These are phyloP conservation scores for Pythium apleroticum DNA, from an alignment of 352 stramenopile species.

Conservation along the genomic window DNA sequence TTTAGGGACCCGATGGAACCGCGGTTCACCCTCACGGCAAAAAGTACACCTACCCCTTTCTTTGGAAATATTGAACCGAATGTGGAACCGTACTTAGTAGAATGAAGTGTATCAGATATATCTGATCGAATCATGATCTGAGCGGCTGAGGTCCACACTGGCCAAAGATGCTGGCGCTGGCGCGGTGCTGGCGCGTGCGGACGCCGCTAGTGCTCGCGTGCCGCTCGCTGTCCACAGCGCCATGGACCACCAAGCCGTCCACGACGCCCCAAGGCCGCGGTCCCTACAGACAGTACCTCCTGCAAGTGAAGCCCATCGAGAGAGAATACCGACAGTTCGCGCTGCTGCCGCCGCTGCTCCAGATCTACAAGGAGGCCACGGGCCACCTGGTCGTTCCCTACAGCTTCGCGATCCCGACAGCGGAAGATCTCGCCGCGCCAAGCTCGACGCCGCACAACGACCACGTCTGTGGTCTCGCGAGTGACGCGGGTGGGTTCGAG, in stretches of 20 bases:
- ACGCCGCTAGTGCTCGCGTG: neutral
- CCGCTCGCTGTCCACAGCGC: neutral
- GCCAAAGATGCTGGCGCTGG: neutral
- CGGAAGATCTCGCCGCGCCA: too few species aligned
- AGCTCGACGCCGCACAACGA: too few species aligned
- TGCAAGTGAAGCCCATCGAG: neutral
- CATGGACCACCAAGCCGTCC: neutral
- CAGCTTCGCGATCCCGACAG: too few species aligned
- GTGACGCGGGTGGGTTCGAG: too few species aligned
- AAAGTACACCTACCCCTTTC: conserved; percentile 6
- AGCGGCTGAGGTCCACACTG: neutral
- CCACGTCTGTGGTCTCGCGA: too few species aligned
- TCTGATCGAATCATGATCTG: neutral
- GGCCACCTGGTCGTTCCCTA: neutral
- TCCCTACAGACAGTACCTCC: neutral
- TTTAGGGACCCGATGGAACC: neutral
- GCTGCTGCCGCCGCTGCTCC: neutral
- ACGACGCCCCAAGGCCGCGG: neutral
- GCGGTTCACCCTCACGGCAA: neutral
- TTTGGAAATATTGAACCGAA: neutral
- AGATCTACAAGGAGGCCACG: neutral
- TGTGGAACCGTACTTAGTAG: neutral
- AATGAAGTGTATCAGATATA: neutral
- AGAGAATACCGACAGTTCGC: neutral
- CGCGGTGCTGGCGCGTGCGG: neutral